Evolutionary conservation across 768 basidiomycete species (phyloP).

Genomic region (Lyophyllum atratum): DNA sequence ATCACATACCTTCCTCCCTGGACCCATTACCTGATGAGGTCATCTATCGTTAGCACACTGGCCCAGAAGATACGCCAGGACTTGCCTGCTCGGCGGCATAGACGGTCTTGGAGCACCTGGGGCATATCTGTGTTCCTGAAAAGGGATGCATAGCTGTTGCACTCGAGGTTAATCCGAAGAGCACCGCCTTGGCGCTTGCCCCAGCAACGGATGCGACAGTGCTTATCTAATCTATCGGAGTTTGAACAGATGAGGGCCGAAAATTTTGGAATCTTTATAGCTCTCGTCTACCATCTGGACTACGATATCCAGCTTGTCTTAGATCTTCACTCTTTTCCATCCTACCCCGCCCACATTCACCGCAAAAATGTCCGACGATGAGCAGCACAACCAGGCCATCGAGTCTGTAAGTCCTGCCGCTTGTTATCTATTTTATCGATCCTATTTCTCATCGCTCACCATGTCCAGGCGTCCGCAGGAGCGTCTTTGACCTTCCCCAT

Average conservation of each 20-base stretch:
- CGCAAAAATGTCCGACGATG: conserved; percentile 84
- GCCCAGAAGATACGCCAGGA: background rate
- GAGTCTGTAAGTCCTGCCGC: conserved; percentile 58
- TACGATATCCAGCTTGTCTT: conserved; percentile 21
- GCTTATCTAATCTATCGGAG: conserved; percentile 27
- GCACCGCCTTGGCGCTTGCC: background rate
- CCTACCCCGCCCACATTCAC: conserved; percentile 17
- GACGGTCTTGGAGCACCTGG: conserved; percentile 72
- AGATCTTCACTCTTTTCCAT: conserved; percentile 25
- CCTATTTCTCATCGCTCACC: conserved; percentile 19
- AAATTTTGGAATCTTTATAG: conserved; percentile 22
- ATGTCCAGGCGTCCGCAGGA: conserved; percentile 61
- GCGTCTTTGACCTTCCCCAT: conserved; percentile 82
- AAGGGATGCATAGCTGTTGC: conserved; percentile 63
- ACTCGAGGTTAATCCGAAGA: background rate
- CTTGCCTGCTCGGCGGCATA: conserved; percentile 88
- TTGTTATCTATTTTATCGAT: conserved; percentile 12
- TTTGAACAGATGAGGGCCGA: conserved; percentile 12
- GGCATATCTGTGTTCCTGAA: conserved; percentile 71
- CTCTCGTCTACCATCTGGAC: conserved; percentile 22
- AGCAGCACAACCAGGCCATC: conserved; percentile 83
- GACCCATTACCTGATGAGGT: conserved; percentile 69
- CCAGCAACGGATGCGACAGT: background rate
- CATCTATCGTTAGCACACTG: conserved; percentile 9
- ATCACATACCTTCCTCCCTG: conserved; percentile 76